Percentiles rank a stretch among this genome's conserved stretches.
phyloP scores from a whole-genome alignment of 2,329 filamentous ascomycete genomes.

The Pseudogymnoascus sp. region DNA sequence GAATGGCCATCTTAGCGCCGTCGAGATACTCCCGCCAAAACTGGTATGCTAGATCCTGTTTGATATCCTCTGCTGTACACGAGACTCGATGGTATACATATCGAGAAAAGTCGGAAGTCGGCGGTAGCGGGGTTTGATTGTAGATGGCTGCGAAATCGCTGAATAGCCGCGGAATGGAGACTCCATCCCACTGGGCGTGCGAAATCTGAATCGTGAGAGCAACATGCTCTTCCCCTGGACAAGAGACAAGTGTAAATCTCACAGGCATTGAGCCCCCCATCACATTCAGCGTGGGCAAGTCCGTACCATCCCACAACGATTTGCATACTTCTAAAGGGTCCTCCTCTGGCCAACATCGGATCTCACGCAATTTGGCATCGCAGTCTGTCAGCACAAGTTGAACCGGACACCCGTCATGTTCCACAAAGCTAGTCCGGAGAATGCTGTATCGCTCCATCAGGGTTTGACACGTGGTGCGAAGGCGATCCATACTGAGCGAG shows the following conservation, averaged over 20 bases:
- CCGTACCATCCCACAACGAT: background rate
- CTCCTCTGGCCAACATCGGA: background rate
- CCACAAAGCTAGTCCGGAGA: slow-evolving; percentile 15
- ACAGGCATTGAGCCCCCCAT: background rate
- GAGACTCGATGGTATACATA: background rate
- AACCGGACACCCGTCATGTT: background rate
- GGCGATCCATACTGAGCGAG: background rate
- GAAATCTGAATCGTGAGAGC: slow-evolving; percentile 3
- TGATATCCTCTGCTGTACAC: background rate
- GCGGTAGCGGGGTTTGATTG: background rate
- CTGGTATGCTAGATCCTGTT: background rate
- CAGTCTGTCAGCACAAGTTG: slow-evolving; percentile 11
- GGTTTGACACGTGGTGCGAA: slow-evolving; percentile 7
- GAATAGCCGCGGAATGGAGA: background rate
- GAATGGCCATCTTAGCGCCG: background rate
- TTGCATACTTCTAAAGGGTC: background rate
- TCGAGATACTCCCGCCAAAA: background rate
- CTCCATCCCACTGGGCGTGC: slow-evolving; percentile 3
- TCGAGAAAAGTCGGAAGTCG: background rate
- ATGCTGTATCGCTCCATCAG: slow-evolving; percentile 11
- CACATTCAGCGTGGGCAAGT: background rate
- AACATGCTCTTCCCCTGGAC: background rate
- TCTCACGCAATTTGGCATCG: background rate
- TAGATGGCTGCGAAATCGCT: background rate
- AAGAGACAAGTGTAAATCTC: background rate